Conservation (phyloP, 2,329 filamentous ascomycete species). For the Hypoxylon rubiginosum region DNA sequence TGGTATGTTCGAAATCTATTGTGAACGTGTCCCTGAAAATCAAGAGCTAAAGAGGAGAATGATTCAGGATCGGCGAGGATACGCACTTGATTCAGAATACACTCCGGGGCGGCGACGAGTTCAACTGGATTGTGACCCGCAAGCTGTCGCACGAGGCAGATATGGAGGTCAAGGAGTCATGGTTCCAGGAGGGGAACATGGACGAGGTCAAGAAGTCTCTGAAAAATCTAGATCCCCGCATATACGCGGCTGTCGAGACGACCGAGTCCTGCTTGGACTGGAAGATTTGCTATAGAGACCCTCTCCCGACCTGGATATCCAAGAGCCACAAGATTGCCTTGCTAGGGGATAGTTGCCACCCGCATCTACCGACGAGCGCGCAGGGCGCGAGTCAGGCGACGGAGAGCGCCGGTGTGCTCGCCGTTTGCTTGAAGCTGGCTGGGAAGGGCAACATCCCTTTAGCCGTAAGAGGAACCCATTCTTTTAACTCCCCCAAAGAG, state of each 20-base stretch:
- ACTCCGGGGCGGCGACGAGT: conserved; percentile 58
- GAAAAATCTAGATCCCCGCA: conserved; percentile 59
- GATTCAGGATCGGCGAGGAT: conserved; percentile 57
- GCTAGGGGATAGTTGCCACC: conserved; percentile 67
- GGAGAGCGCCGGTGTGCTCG: conserved; percentile 64
- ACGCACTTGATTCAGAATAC: conserved; percentile 61
- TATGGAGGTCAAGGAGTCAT: conserved; percentile 61
- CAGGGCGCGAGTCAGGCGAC: conserved; percentile 68
- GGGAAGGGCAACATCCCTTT: conserved; percentile 57
- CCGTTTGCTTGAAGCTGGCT: conserved; percentile 59
- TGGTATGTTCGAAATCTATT: conserved; percentile 46
- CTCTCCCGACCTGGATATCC: conserved; percentile 65
- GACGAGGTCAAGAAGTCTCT: conserved; percentile 56
- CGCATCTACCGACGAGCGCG: conserved; percentile 66
- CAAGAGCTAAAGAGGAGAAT: background rate
- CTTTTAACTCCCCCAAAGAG: background rate
- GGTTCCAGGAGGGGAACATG: conserved; percentile 63
- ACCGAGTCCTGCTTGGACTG: conserved; percentile 64
- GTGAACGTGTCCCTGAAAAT: too few species aligned
- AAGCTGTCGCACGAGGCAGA: conserved; percentile 58
- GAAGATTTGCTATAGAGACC: conserved; percentile 68
- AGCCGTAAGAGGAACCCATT: conserved; percentile 50
- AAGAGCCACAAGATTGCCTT: conserved; percentile 63
- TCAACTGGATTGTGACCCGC: conserved; percentile 63
- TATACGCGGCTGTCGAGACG: conserved; percentile 60